Conservation (phyloP, 768 basidiomycete species). For the Cystofilobasidium ferigula region DNA sequence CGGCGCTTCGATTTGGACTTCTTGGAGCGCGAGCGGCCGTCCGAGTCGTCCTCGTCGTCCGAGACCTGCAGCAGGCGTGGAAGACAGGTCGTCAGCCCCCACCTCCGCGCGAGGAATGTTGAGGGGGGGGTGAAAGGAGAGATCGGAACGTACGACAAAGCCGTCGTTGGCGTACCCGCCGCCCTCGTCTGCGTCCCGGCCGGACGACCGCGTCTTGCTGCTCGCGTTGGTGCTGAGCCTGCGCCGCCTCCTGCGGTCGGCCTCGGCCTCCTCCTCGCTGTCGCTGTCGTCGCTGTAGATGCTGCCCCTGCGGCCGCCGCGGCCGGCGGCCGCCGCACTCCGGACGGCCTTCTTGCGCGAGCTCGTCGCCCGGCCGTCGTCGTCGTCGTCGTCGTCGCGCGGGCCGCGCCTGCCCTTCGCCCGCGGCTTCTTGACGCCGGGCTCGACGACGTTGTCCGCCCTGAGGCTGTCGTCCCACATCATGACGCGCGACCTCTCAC, state of each 20-base stretch:
- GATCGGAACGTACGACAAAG: slow-evolving; percentile 19
- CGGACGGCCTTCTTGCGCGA: neutral
- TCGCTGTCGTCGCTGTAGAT: slow-evolving; percentile 22
- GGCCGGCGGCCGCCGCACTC: neutral
- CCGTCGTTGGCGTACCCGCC: slow-evolving; percentile 19
- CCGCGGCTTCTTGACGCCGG: neutral
- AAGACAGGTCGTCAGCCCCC: neutral
- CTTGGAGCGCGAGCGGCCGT: neutral
- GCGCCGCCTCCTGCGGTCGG: slow-evolving; percentile 2
- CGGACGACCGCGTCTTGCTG: neutral
- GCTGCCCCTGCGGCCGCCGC: slow-evolving; percentile 17
- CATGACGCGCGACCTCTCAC: slow-evolving; percentile 12
- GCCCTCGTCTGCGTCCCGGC: slow-evolving; percentile 11
- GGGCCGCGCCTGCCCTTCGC: neutral
- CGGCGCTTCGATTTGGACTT: slow-evolving; percentile 13
- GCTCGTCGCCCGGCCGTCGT: neutral
- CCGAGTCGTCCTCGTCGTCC: neutral
- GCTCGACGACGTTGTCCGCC: slow-evolving; percentile 11
- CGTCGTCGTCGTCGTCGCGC: slow-evolving; percentile 1
- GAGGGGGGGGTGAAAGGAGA: neutral
- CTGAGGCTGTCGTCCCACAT: slow-evolving; percentile 23
- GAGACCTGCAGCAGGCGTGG: neutral
- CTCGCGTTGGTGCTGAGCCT: neutral
- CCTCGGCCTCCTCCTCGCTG: slow-evolving; percentile 17
- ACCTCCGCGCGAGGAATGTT: neutral